Percentiles rank a stretch among this genome's conserved stretches.
These are phyloP conservation scores for Colletotrichum aenigma DNA, from an alignment of 2,329 filamentous ascomycete genomes.

Conservation along the genomic window DNA sequence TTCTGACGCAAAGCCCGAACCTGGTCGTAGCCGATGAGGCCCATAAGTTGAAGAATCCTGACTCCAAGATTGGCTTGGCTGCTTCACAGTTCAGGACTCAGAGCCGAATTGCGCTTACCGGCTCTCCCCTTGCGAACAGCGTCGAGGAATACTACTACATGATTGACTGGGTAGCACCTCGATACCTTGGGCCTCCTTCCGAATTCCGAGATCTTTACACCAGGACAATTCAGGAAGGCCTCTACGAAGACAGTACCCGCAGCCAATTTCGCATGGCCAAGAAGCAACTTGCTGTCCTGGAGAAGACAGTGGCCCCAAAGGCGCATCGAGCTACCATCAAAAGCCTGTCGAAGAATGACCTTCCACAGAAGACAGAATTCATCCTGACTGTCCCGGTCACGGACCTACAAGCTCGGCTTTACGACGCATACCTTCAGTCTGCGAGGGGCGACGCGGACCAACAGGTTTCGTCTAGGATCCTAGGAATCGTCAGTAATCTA, in stretches of 20 bases:
- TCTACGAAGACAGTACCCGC: constrained; percentile 66
- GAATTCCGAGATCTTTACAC: constrained; percentile 77
- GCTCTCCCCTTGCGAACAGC: constrained; percentile 85
- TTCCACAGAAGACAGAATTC: constrained; percentile 82
- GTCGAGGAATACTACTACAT: constrained; percentile 85
- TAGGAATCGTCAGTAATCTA: constrained; percentile 45
- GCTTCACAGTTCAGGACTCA: constrained; percentile 67
- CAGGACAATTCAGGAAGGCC: constrained; percentile 73
- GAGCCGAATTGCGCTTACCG: constrained; percentile 82
- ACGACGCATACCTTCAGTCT: constrained; percentile 50
- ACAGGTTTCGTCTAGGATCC: constrained; percentile 23
- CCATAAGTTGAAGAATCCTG: constrained; percentile 75
- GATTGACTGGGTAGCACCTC: constrained; percentile 85
- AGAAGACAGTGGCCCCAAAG: constrained; percentile 75
- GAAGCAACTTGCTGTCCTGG: constrained; percentile 73
- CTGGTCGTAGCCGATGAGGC: constrained; percentile 88
- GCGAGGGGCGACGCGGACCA: background rate
- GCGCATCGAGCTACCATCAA: constrained; percentile 75
- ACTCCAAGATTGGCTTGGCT: constrained; percentile 54
- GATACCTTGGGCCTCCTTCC: constrained; percentile 70
- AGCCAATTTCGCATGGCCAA: constrained; percentile 62
- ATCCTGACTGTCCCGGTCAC: constrained; percentile 77
- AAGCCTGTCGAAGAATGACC: constrained; percentile 63
- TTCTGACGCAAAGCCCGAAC: constrained; percentile 66
- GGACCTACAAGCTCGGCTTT: constrained; percentile 65